Conservation (phyloP, 345 rosid genomes). For the Streptanthus diversifolius region DNA sequence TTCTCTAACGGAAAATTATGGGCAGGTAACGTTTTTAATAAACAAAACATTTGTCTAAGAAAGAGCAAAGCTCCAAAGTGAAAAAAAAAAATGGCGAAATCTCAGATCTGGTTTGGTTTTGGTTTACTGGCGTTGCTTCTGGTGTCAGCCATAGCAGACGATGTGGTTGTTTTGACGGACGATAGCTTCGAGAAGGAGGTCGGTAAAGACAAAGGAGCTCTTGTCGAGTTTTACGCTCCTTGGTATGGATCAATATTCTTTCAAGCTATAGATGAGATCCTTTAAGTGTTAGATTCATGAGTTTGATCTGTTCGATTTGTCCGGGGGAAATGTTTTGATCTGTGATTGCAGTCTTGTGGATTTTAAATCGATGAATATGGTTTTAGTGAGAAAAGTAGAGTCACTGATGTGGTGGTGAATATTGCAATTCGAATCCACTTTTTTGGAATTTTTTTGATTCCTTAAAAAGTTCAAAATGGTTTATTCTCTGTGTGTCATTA, state of each 20-base stretch:
- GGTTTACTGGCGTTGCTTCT: constrained; percentile 46
- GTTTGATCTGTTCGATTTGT: constrained; percentile 5
- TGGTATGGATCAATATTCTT: constrained; percentile 49
- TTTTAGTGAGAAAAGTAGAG: not conserved
- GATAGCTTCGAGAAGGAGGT: constrained; percentile 93
- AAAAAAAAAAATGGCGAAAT: constrained; percentile 42
- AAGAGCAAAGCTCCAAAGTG: constrained; percentile 12
- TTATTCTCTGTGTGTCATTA: not conserved
- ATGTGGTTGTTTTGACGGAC: constrained; percentile 78
- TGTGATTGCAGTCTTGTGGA: not conserved
- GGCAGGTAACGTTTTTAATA: not conserved
- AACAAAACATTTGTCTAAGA: not conserved
- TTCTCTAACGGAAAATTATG: constrained; percentile 7
- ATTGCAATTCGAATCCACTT: too few species aligned
- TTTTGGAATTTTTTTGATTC: not conserved
- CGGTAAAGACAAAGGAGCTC: constrained; percentile 87
- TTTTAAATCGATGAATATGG: not conserved
- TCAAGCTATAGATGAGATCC: not conserved
- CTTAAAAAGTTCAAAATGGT: not conserved
- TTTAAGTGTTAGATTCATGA: not conserved
- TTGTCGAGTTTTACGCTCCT: constrained; percentile 98
- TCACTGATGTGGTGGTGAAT: not conserved
- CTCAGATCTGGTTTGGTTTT: constrained; percentile 69
- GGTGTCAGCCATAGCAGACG: constrained; percentile 65
- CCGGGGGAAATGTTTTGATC: not conserved